Conservation (phyloP, 2,329 filamentous ascomycete genomes). For the Alternaria incomplexa region DNA sequence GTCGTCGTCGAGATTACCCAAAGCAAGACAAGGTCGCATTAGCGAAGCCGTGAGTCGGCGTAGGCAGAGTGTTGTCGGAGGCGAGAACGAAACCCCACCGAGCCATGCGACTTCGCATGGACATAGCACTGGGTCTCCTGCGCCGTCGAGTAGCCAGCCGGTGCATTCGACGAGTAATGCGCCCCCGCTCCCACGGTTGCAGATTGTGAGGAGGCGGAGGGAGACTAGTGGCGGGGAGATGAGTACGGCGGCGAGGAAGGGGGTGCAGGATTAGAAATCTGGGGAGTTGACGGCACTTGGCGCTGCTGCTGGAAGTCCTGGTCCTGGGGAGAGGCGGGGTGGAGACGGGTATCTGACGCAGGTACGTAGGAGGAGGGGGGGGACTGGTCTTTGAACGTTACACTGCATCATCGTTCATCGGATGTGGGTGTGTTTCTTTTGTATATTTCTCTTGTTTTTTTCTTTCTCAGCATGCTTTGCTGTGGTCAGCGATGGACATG, state of each 20-base stretch:
- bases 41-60: slow-evolving; percentile 37
- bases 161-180: neutral
- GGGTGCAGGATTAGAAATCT: slow-evolving; percentile 20
- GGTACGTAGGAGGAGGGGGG: slow-evolving; percentile 19
- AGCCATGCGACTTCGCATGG: neutral
- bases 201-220: slow-evolving; percentile 41
- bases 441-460: neutral
- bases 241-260: slow-evolving; percentile 38
- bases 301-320: neutral
- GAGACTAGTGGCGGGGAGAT: slow-evolving; percentile 46
- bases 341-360: slow-evolving; percentile 12
- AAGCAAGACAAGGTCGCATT: slow-evolving; percentile 39
- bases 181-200: slow-evolving; percentile 38
- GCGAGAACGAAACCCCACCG: slow-evolving; percentile 33
- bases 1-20: slow-evolving; percentile 34
- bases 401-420: too few relatives aligned
- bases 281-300: neutral
- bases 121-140: neutral
- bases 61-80: slow-evolving; percentile 30
- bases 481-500: neutral
- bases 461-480: too few relatives aligned
- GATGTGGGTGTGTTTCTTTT: neutral
- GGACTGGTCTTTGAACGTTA: slow-evolving; percentile 8
- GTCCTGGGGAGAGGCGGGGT: neutral
- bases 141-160: neutral